A percentile compares a stretch with the other conserved stretches of the same genome.
Conservation (phyloP, 208 protist genomes). For the Acanthamoeba healyi region DNA sequence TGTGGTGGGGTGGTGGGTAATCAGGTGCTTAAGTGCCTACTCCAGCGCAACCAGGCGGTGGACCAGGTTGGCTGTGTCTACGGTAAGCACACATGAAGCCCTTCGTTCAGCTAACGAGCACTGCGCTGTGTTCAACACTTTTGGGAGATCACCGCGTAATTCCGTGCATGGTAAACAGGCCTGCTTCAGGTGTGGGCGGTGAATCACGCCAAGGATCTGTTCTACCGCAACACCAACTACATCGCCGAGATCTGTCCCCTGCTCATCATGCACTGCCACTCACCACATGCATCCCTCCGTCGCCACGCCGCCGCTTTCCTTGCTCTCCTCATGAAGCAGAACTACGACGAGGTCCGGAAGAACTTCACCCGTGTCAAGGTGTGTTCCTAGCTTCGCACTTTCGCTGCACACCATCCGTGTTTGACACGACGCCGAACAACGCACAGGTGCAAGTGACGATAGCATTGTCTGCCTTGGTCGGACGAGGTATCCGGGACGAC, state of each 20-base stretch:
- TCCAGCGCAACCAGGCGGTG: not conserved
- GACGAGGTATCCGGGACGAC: constrained; percentile 31
- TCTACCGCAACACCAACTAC: constrained; percentile 66
- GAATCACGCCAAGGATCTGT: constrained; percentile 51
- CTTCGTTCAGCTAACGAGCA: too few species aligned
- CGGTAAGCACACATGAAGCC: not conserved
- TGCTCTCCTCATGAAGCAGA: constrained; percentile 38
- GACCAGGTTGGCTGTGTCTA: constrained; percentile 2
- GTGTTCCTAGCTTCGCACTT: too few species aligned
- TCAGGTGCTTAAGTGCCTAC: constrained; percentile 9
- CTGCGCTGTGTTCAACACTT: not conserved
- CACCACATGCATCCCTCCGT: not conserved
- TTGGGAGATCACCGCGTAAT: not conserved
- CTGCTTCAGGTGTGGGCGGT: not conserved
- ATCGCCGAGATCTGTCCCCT: constrained; percentile 51
- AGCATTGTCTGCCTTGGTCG: constrained; percentile 9
- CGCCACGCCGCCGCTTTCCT: constrained; percentile 29
- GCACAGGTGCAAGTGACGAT: constrained; percentile 59
- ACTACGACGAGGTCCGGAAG: constrained; percentile 71
- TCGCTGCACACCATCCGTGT: too few species aligned
- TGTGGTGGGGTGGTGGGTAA: too few species aligned
- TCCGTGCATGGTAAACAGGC: not conserved
- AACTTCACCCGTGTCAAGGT: constrained; percentile 71
- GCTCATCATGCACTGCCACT: constrained; percentile 20
- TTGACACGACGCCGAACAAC: not conserved